These are phyloP conservation scores for Paraleonurus japonicus DNA, from an alignment of 257 asterid genomes.

Conservation along the genomic window DNA sequence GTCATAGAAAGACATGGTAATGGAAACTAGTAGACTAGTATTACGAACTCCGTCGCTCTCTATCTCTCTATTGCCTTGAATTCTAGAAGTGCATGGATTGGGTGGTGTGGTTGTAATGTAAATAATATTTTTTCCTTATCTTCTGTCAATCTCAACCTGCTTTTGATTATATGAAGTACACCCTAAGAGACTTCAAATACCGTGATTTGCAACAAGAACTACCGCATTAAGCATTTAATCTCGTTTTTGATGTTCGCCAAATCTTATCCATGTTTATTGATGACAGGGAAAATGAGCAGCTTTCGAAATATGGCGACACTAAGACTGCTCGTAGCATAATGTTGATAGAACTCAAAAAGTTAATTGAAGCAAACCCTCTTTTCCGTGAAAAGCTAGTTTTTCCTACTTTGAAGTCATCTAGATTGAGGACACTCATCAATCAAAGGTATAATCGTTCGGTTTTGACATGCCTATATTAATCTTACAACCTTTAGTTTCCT, in stretches of 20 bases:
- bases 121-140: neutral
- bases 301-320: constrained; percentile 94
- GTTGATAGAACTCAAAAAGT: constrained; percentile 90
- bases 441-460: constrained; percentile 57
- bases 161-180: neutral
- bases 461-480: constrained; percentile 1
- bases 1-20: neutral
- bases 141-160: neutral
- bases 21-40: neutral
- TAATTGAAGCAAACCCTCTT: constrained; percentile 96
- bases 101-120: neutral
- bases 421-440: constrained; percentile 90
- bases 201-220: neutral
- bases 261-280: constrained; percentile 20
- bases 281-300: constrained; percentile 97
- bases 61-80: neutral
- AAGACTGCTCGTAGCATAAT: constrained; percentile 97
- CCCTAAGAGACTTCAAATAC: neutral
- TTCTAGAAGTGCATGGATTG: neutral
- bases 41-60: neutral
- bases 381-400: constrained; percentile 94
- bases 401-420: constrained; percentile 85
- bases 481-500: neutral
- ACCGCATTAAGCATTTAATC: neutral
- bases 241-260: neutral